Conservation (phyloP, 1,284 basidiomycete species). For the Malassezia vespertilionis region DNA sequence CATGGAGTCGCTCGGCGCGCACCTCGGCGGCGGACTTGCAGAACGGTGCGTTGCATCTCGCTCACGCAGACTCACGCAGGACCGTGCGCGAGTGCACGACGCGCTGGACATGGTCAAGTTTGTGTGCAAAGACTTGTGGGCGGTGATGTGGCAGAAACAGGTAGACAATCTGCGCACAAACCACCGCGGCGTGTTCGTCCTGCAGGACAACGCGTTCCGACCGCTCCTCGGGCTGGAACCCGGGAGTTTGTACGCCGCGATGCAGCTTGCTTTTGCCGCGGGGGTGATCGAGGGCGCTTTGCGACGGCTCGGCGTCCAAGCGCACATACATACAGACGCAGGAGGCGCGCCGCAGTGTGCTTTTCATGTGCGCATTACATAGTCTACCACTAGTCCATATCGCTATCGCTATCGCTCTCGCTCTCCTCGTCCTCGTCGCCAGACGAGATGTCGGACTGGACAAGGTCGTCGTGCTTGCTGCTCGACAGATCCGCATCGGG, state of each 20-base stretch:
- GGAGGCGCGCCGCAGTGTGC: conserved; percentile 11
- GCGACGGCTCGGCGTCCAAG: conserved; percentile 14
- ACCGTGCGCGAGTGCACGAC: conserved; percentile 63
- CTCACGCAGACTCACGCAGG: conserved; percentile 58
- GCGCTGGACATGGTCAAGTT: conserved; percentile 87
- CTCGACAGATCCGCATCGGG: conserved; percentile 2
- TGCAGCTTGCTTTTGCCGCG: conserved; percentile 17
- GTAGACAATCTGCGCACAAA: conserved; percentile 90
- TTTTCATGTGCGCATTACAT: conserved; percentile 12
- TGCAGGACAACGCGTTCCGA: conserved; percentile 81
- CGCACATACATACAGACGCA: conserved; percentile 12
- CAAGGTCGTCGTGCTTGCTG: conserved; percentile 43
- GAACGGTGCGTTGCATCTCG: conserved; percentile 60
- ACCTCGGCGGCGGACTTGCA: conserved; percentile 73
- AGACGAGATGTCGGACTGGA: conserved; percentile 38
- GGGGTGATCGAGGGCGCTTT: conserved; percentile 19
- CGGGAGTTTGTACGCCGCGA: not conserved
- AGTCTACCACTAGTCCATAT: not conserved
- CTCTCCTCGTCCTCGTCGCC: conserved; percentile 29
- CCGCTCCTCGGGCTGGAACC: conserved; percentile 56
- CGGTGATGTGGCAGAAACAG: conserved; percentile 76
- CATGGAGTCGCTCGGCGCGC: conserved; percentile 70
- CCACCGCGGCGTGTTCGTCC: conserved; percentile 81
- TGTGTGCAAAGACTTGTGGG: conserved; percentile 90
- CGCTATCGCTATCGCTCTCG: conserved; percentile 17